Percentiles rank a stretch among this genome's conserved stretches.
Conservation (phyloP, 2,329 filamentous ascomycete genomes). For the Talaromyces sp. region DNA sequence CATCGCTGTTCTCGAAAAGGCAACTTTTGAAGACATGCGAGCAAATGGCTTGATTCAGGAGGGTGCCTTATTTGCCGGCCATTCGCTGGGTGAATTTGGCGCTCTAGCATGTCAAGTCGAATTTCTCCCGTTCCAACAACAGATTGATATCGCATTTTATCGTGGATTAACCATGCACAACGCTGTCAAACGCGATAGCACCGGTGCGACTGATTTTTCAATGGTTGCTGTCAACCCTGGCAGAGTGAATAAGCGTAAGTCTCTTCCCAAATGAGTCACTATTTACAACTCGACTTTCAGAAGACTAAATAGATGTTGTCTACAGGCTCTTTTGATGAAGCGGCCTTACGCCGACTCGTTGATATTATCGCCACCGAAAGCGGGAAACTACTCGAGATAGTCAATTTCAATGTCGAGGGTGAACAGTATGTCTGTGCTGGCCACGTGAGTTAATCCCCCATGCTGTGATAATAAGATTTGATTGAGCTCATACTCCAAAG, state of each 20-base stretch:
- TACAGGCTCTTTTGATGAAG: background rate
- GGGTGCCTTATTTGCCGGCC: conserved; percentile 95
- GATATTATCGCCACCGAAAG: conserved; percentile 91
- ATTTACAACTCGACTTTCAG: background rate
- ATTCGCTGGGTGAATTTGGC: conserved; percentile 97
- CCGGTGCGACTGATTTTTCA: conserved; percentile 92
- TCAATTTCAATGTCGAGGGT: conserved; percentile 82
- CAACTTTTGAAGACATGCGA: conserved; percentile 98
- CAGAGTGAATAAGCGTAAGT: conserved; percentile 64
- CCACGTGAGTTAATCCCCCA: conserved; percentile 42
- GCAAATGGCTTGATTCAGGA: conserved; percentile 91
- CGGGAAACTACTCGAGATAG: conserved; percentile 93
- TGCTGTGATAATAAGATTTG: background rate
- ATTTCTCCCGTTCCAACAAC: conserved; percentile 69
- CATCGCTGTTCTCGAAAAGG: conserved; percentile 98
- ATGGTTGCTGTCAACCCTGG: conserved; percentile 99
- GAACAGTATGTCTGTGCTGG: conserved; percentile 67
- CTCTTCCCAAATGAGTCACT: conserved; percentile 48
- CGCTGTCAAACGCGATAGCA: conserved; percentile 89
- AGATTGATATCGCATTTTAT: conserved; percentile 78
- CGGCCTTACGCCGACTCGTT: conserved; percentile 85
- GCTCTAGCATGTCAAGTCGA: conserved; percentile 94
- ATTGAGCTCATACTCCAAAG: background rate
- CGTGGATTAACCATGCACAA: conserved; percentile 99
- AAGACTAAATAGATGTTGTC: background rate